Evolutionary conservation across 108 stramenopile species (phyloP), one percentile per base, ranked within the genome.

Genomic region (Poteriospumella lacustris): DNA sequence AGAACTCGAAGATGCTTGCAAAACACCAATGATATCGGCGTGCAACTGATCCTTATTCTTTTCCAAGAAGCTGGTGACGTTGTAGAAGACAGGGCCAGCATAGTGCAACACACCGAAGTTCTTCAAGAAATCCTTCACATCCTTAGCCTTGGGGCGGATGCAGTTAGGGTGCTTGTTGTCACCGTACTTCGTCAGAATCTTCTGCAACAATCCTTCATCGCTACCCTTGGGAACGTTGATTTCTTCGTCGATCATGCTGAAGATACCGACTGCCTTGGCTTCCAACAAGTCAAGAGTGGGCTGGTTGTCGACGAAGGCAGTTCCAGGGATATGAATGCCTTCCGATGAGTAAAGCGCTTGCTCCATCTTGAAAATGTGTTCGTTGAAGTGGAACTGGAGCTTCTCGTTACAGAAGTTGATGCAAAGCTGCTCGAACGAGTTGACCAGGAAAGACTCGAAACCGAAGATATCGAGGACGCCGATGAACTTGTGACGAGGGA

Each of bases 391-490:
- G 73, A 82, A 86, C 69, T 86, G 86, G 44, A 86, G 83, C 83
- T 86, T 86, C 44, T 86, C 86, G 80, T 86, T 86, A 58, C 86
- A 86, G 60, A 72, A 84, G 83, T 86, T 86, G 82, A 86, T 86
- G 79, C 86, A 86, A 56, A 89, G 87, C 84, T 89, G 89, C 87
- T 89, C 89, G 77, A 87, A 88, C 12, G 85, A 77, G 83, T 88
- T 88, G 44, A 75, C 68, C 59, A 86, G 82, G 82, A 97, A 97
- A 24, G 89, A 91, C 82, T 97, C 96, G 76, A 97, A 97, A 1
- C 96, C 96, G 85, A 95, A 97, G 59, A 97, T 95, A 86, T 97
- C 96, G 75, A 97, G 69, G 1, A 83, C 80, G 29, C 44, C 38
- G 68, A 44, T 58, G 33, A 44, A 58, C 59, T 36, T 60, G 70